Percentiles rank a stretch among this genome's conserved stretches.
phyloP scores from a whole-genome alignment of 345 rosid species.

The Noccaea caerulescens region DNA sequence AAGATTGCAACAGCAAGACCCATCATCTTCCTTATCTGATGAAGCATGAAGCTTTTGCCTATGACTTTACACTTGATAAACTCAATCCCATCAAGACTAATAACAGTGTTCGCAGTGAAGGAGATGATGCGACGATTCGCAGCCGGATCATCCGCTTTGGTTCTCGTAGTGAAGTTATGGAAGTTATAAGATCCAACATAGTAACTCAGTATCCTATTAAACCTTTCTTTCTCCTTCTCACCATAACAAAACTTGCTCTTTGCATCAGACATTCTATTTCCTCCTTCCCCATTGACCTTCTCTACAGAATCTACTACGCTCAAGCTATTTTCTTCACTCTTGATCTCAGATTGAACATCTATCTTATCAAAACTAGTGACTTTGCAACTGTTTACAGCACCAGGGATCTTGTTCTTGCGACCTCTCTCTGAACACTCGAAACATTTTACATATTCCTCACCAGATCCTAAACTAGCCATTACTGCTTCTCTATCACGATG shows the following conservation, averaged over 20 bases:
- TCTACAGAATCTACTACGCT: constrained; percentile 19
- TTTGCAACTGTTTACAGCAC: constrained; percentile 56
- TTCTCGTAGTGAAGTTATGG: constrained; percentile 92
- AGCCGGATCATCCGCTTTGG: constrained; percentile 78
- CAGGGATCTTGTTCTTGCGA: constrained; percentile 69
- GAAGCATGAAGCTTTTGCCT: constrained; percentile 99
- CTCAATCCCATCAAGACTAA: constrained; percentile 73
- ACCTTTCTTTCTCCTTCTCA: constrained; percentile 68
- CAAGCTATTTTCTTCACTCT: constrained; percentile 25
- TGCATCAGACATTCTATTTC: constrained; percentile 5
- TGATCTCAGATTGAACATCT: constrained; percentile 34
- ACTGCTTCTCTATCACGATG: constrained; percentile 81
- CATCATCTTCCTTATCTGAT: constrained; percentile 93
- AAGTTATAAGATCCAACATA: constrained; percentile 93
- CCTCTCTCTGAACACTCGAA: constrained; percentile 88
- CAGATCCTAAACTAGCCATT: constrained; percentile 76
- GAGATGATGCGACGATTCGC: constrained; percentile 72
- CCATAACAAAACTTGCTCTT: constrained; percentile 58
- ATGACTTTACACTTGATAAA: constrained; percentile 89
- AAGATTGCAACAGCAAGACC: constrained; percentile 90
- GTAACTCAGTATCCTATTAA: constrained; percentile 65
- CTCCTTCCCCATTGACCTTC: constrained; percentile 29
- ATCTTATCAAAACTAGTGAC: background rate
- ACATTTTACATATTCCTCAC: constrained; percentile 73
- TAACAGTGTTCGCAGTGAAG: constrained; percentile 58